Base-by-base conservation (phyloP, 768 basidiomycete genomes). In the Kwoniella dejecticola region DNA sequence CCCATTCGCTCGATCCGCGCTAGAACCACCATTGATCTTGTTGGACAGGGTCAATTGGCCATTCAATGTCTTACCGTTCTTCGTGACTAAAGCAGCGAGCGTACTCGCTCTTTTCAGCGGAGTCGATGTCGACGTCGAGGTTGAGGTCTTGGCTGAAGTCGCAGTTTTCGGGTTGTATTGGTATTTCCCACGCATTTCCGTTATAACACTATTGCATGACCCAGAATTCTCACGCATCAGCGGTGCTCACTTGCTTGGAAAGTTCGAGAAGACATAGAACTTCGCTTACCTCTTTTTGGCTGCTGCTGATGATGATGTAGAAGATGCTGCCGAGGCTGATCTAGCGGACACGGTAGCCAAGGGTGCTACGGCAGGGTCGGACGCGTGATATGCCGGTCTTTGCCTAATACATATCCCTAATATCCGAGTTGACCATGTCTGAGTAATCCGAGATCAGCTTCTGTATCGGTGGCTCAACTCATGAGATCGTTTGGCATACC, bases 391-490 rank as follows among this genome's bases (percentile, higher is more conserved):
- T 15, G 56, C 56, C n/a, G 58, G 58, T 38, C 64, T 42, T 31
- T 60, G 38, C 27, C 52, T 65, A n/a, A 65, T 46, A 26, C 58
- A 60, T 23, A 52, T 46, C 1, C 49, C 59, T n/a, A 65, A 7
- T 30, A 65, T 55, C 19, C 41, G 40, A 15, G 52, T 49, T 1
- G 30, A 31, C 36, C 60, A 65, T 2, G 59, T 60, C 64, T 65
- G 30, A n/a, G n/a, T n/a, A n/a, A n/a, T n/a, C n/a, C 19, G 24
- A 11, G 36, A 15, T 19, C 8, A 40, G 40, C 41, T 5, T 6
- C 12, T 27, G 24, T 45, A 29, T 2, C 6, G 13, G 27, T 26
- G 11, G 19, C 15, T 42, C 52, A 26, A 41, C 24, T 23, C 3
- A 53, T 3, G 8, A 30, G 7, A 29, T 6, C 3, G 27, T 19